Evolutionary conservation across 306 rosid species (phyloP).

Genomic region (Cucurbita ficifolia): DNA sequence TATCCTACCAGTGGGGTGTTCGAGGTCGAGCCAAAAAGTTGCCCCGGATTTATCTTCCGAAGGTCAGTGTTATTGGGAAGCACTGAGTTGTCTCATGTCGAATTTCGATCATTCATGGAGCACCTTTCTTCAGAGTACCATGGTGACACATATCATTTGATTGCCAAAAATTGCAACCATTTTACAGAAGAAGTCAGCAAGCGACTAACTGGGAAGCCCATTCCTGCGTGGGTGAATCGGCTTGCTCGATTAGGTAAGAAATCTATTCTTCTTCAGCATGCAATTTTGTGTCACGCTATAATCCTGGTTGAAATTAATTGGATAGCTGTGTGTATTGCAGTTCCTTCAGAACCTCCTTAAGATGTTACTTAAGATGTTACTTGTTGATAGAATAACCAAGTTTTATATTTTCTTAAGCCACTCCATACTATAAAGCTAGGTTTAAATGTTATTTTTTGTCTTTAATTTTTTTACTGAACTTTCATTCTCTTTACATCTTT

Average conservation of each 20-base stretch:
- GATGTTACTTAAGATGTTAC: no score
- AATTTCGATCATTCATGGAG: conserved; percentile 67
- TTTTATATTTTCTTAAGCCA: neutral
- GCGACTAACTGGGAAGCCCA: conserved; percentile 72
- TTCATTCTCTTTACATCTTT: neutral
- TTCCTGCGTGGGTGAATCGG: conserved; percentile 95
- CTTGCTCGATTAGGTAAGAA: conserved; percentile 76
- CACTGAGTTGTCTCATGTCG: conserved; percentile 60
- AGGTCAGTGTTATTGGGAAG: conserved; percentile 65
- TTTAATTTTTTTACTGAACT: neutral
- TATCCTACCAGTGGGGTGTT: conserved; percentile 79
- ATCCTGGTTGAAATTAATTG: neutral
- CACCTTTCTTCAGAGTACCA: conserved; percentile 59
- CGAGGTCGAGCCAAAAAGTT: conserved; percentile 91
- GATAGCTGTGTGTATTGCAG: neutral
- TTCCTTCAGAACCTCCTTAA: neutral
- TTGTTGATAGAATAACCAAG: neutral
- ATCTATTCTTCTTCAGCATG: conserved; percentile 6
- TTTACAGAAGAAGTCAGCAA: conserved; percentile 74
- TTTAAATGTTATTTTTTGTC: neutral
- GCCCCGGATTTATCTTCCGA: conserved; percentile 92
- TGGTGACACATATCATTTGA: conserved; percentile 90
- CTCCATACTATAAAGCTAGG: neutral
- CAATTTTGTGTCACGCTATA: conserved; percentile 1
- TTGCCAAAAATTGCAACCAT: conserved; percentile 95